Evolutionary conservation across 768 basidiomycete genomes (phyloP).

Genomic region (Crucibulum laeve): DNA sequence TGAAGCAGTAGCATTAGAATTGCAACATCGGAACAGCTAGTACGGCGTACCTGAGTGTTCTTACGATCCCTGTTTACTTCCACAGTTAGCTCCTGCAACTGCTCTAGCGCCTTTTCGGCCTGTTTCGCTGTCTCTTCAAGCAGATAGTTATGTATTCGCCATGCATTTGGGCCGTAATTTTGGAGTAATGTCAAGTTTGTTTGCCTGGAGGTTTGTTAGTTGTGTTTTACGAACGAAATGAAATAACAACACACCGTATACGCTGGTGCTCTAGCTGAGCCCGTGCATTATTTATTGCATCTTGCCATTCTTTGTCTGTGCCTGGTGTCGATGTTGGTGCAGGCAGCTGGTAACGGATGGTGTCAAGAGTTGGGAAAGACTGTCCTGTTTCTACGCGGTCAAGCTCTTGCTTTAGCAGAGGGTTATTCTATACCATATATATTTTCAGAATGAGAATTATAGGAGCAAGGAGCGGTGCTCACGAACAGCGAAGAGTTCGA

Average conservation of each 20-base stretch:
- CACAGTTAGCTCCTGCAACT: constrained; percentile 71
- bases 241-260: constrained; percentile 49
- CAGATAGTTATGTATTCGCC: constrained; percentile 88
- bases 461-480: constrained; percentile 17
- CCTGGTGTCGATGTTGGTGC: constrained; percentile 57
- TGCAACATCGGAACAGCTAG: neutral
- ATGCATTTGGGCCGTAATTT: constrained; percentile 86
- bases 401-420: constrained; percentile 69
- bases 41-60: constrained; percentile 64
- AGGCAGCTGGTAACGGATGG: constrained; percentile 69
- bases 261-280: constrained; percentile 85
- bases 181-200: constrained; percentile 81
- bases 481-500: constrained; percentile 69
- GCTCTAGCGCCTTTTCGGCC: constrained; percentile 69
- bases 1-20: constrained; percentile 24
- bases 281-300: constrained; percentile 69
- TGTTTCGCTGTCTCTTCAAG: constrained; percentile 74
- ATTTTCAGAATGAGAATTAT: neutral
- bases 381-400: constrained; percentile 68
- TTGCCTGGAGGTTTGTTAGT: constrained; percentile 42
- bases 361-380: constrained; percentile 65
- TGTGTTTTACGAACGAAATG: constrained; percentile 3
- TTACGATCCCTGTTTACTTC: constrained; percentile 88
- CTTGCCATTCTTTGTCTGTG: constrained; percentile 74
- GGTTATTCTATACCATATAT: constrained; percentile 46